phyloP scores from a whole-genome alignment of 495 filamentous ascomycete species.

The Penicillium goetzii region DNA sequence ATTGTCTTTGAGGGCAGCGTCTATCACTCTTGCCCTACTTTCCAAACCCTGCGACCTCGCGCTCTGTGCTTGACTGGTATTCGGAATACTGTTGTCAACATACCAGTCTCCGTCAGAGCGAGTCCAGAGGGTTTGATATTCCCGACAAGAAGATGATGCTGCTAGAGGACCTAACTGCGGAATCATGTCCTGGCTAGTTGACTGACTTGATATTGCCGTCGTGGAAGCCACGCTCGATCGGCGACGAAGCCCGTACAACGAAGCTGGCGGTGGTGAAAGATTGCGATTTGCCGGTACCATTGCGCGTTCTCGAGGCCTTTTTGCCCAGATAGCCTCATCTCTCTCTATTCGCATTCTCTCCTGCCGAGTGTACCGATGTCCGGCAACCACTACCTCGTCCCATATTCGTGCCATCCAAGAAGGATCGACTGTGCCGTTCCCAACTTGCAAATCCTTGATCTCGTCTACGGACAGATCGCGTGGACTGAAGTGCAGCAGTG shows the following conservation, averaged over 20 bases:
- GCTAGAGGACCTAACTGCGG: not conserved
- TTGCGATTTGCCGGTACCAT: conserved; percentile 4
- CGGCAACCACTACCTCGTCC: conserved; percentile 11
- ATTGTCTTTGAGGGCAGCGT: not conserved
- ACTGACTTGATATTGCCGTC: not conserved
- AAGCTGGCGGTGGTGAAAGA: conserved; percentile 7
- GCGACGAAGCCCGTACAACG: conserved; percentile 10
- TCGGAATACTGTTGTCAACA: not conserved
- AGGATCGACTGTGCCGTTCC: conserved; percentile 1
- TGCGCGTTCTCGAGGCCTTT: conserved; percentile 5
- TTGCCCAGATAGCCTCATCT: conserved; percentile 10
- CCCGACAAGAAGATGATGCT: not conserved
- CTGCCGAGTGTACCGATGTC: conserved; percentile 9
- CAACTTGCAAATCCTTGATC: conserved; percentile 2
- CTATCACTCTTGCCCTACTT: not conserved
- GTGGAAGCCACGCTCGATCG: conserved; percentile 5
- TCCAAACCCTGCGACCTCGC: not conserved
- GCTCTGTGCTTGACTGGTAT: not conserved
- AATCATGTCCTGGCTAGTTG: not conserved
- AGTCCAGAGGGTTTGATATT: conserved; percentile 12
- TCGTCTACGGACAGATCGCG: conserved; percentile 4
- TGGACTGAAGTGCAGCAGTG: conserved; percentile 14
- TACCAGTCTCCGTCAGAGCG: conserved; percentile 16
- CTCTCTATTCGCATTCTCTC: conserved; percentile 10
- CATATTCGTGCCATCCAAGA: conserved; percentile 13